Evolutionary conservation across 2,329 filamentous ascomycete genomes (phyloP).

Genomic region (Cladosporium sp.): DNA sequence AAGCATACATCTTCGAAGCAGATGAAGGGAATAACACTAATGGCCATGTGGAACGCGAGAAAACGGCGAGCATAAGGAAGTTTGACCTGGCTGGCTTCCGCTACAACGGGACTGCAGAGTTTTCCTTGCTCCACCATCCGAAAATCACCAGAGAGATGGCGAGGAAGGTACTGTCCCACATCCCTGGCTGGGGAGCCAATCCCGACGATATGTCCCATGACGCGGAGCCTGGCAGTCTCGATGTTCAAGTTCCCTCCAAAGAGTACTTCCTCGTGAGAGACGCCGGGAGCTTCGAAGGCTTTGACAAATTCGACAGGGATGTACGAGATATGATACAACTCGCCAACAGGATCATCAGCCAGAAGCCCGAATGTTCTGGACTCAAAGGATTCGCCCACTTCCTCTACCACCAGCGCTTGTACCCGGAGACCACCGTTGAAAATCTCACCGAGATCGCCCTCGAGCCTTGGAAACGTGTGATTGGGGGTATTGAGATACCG

Average conservation of each 20-base stretch:
- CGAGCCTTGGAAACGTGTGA: neutral
- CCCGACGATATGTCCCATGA: neutral
- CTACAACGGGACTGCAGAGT: neutral
- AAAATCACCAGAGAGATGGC: neutral
- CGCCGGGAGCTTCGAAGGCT: neutral
- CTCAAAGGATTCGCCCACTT: neutral
- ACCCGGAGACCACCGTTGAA: neutral
- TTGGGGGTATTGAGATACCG: neutral
- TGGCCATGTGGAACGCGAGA: neutral
- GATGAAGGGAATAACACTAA: neutral
- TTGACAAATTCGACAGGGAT: neutral
- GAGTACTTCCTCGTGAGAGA: neutral
- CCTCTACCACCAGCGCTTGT: neutral
- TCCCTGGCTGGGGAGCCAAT: neutral
- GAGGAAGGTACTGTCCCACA: neutral
- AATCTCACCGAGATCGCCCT: neutral
- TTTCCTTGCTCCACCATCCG: neutral
- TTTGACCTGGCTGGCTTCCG: neutral
- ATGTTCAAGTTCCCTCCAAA: neutral
- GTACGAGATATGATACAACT: neutral
- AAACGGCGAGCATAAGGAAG: neutral
- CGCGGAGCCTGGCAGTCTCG: neutral
- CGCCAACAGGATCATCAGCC: neutral
- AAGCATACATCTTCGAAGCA: neutral
- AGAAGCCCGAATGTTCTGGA: neutral